Percentiles rank a stretch among this genome's conserved stretches.
Evolutionary conservation across 176 grass and related monocot species (phyloP).

Genomic region (Poa annua): DNA sequence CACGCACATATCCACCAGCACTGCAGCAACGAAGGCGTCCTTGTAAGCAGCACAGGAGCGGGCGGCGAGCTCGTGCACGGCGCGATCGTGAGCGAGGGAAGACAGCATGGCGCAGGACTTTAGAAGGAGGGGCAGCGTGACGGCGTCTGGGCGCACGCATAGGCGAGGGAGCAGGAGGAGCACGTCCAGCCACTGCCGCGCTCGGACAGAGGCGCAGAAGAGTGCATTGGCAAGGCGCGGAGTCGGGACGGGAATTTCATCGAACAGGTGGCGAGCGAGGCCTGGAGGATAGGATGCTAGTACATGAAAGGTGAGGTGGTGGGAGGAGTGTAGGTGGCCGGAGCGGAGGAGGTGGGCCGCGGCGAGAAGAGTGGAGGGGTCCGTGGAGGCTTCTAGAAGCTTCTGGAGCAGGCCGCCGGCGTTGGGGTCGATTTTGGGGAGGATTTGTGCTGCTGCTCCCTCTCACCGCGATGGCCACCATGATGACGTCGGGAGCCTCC

Average conservation of each 20-base stretch:
- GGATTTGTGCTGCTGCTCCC: too few species aligned
- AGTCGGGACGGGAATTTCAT: conserved; percentile 59
- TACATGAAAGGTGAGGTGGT: conserved; percentile 36
- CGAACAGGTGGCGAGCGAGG: conserved; percentile 56
- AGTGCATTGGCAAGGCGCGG: conserved; percentile 66
- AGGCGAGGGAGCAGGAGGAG: conserved; percentile 43
- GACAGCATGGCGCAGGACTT: conserved; percentile 57
- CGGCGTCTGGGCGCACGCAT: conserved; percentile 43
- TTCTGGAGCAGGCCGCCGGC: too few species aligned
- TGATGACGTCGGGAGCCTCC: too few species aligned
- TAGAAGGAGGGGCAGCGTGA: conserved; percentile 55
- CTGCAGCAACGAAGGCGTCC: too few species aligned
- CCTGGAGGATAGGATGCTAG: conserved; percentile 33
- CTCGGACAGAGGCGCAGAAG: conserved; percentile 55
- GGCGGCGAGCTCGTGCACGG: too few species aligned
- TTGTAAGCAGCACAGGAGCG: too few species aligned
- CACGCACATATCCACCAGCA: too few species aligned
- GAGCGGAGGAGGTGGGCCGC: conserved; percentile 55
- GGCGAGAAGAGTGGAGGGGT: too few species aligned
- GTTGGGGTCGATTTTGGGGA: too few species aligned
- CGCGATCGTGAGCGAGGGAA: too few species aligned
- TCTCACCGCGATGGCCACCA: too few species aligned
- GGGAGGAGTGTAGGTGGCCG: conserved; percentile 42
- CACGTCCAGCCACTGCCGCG: conserved; percentile 48
- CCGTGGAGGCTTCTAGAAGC: too few species aligned